Evolutionary conservation across 192 early-diverging fungal species (phyloP).

Genomic region (Phycomyces nitens): DNA sequence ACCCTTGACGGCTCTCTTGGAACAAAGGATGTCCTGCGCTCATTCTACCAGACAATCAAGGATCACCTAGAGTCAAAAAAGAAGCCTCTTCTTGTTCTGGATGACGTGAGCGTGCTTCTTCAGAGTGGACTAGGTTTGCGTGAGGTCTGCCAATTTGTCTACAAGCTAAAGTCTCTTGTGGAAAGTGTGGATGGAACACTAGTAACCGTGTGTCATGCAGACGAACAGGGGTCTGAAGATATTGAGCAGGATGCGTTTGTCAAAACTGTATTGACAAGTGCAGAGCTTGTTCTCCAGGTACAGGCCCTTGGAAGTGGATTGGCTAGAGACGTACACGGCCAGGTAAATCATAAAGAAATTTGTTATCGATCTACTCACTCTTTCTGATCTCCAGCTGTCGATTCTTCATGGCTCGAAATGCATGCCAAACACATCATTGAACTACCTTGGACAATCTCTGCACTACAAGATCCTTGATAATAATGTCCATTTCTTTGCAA

Average conservation of each 20-base stretch:
- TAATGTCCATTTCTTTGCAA: conserved; percentile 56
- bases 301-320: conserved; percentile 48
- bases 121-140: conserved; percentile 41
- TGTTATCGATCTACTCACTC: background rate
- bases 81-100: conserved; percentile 45
- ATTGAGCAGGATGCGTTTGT: conserved; percentile 45
- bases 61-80: conserved; percentile 14
- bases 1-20: conserved; percentile 21
- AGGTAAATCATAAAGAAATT: conserved; percentile 21
- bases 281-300: conserved; percentile 48
- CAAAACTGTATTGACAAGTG: conserved; percentile 41
- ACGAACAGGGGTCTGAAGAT: conserved; percentile 45
- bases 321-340: conserved; percentile 56
- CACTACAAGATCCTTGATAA: conserved; percentile 61
- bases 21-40: conserved; percentile 20
- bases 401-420: conserved; percentile 50
- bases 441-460: conserved; percentile 38
- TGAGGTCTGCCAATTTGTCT: conserved; percentile 39
- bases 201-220: conserved; percentile 51
- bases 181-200: conserved; percentile 47
- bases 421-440: conserved; percentile 14
- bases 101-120: conserved; percentile 50
- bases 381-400: conserved; percentile 30
- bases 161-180: conserved; percentile 40
- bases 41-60: conserved; percentile 39